Conservation (phyloP, 1,284 basidiomycete genomes). For the Pseudozyma pruni region DNA sequence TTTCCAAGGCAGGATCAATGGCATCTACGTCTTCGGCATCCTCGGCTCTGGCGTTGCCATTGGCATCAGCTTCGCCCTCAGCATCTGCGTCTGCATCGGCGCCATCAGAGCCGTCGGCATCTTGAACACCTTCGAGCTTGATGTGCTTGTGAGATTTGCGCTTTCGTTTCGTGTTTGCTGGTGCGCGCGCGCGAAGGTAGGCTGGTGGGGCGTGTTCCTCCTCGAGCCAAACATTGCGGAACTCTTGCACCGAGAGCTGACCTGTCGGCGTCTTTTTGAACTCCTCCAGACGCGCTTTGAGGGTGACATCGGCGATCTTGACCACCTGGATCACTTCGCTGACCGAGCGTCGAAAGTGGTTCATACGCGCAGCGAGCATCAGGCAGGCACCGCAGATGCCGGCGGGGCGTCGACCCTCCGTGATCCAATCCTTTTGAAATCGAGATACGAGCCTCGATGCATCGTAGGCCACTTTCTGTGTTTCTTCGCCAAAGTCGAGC, state of each 20-base stretch:
- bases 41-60: constrained; percentile 45
- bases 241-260: constrained; percentile 86
- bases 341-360: constrained; percentile 90
- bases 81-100: constrained; percentile 70
- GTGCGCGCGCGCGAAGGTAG: constrained; percentile 75
- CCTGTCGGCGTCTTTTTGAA: constrained; percentile 91
- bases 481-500: constrained; percentile 95
- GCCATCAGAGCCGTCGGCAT: constrained; percentile 13
- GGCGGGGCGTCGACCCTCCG: constrained; percentile 90
- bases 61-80: constrained; percentile 68
- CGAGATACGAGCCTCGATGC: constrained; percentile 92
- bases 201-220: constrained; percentile 91
- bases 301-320: constrained; percentile 93
- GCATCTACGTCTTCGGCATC: constrained; percentile 9
- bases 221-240: constrained; percentile 89
- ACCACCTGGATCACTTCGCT: constrained; percentile 94
- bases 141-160: constrained; percentile 60
- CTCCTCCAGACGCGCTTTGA: constrained; percentile 93
- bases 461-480: constrained; percentile 88
- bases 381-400: constrained; percentile 97
- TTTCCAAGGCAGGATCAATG: constrained; percentile 52
- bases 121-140: constrained; percentile 37
- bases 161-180: constrained; percentile 72
- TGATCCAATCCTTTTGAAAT: constrained; percentile 98
- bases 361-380: constrained; percentile 96